phyloP scores from a whole-genome alignment of 345 rosid species.

The Pugionium dolabratum region DNA sequence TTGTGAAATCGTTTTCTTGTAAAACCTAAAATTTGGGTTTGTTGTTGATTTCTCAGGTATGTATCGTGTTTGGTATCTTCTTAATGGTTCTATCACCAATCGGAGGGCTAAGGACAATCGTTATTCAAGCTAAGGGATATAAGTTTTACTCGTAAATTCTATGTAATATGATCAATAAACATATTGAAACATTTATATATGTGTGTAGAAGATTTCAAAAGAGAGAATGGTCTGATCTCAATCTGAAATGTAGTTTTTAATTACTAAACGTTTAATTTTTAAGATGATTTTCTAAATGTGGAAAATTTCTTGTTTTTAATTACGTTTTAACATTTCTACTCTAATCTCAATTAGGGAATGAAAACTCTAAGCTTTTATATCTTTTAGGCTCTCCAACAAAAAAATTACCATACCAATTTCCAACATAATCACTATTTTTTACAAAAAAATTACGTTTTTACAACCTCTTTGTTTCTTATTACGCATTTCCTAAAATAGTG shows the following conservation, averaged over 20 bases:
- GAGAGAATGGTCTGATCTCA: neutral
- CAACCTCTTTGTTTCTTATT: too few species aligned
- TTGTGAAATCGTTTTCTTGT: slow-evolving; percentile 4
- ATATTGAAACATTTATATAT: slow-evolving; percentile 5
- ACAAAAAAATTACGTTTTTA: too few species aligned
- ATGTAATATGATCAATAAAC: slow-evolving; percentile 13
- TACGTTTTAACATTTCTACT: too few species aligned
- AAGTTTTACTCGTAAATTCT: slow-evolving; percentile 57
- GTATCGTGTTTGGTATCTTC: slow-evolving; percentile 59
- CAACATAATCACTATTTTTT: too few species aligned
- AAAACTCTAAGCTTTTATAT: too few species aligned
- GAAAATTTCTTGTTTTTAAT: too few species aligned
- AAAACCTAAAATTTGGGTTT: neutral
- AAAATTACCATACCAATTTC: too few species aligned
- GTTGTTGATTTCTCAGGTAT: slow-evolving; percentile 51
- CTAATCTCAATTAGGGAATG: too few species aligned
- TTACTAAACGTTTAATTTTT: too few species aligned
- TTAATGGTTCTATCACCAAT: slow-evolving; percentile 73
- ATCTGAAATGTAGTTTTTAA: neutral
- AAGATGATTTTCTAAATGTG: too few species aligned
- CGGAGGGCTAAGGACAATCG: slow-evolving; percentile 77
- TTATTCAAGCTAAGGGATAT: slow-evolving; percentile 54
- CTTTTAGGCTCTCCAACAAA: too few species aligned
- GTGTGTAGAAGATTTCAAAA: slow-evolving; percentile 16
- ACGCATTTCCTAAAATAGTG: too few species aligned